A percentile compares a stretch with the other conserved stretches of the same genome.
These are phyloP conservation scores for Monosporascus cannonballus DNA, from an alignment of 2,329 filamentous ascomycete species.

Conservation along the genomic window DNA sequence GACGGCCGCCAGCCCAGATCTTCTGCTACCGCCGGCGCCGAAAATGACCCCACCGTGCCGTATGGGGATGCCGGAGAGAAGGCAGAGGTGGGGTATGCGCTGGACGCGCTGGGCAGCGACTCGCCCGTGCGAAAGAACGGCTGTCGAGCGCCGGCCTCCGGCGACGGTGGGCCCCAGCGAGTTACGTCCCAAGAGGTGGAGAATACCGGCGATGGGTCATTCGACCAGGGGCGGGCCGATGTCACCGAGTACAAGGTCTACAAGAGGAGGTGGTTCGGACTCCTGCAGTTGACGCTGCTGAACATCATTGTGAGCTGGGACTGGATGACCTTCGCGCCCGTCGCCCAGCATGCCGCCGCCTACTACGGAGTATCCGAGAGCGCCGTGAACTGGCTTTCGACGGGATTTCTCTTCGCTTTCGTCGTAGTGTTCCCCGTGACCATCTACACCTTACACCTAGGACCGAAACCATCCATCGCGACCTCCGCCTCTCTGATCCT, in stretches of 20 bases:
- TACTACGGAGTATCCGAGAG: conserved; percentile 73
- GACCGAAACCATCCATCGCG: conserved; percentile 73
- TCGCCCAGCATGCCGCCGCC: conserved; percentile 64
- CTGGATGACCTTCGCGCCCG: conserved; percentile 91
- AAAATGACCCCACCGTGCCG: neutral
- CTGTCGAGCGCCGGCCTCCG: conserved; percentile 16
- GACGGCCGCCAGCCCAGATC: neutral
- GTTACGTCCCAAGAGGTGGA: conserved; percentile 6
- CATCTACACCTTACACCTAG: conserved; percentile 73
- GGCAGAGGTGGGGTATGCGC: conserved; percentile 15
- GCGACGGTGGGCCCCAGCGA: conserved; percentile 6
- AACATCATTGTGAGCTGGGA: conserved; percentile 96
- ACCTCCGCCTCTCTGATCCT: conserved; percentile 67
- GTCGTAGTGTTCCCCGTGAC: conserved; percentile 63
- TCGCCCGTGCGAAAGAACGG: conserved; percentile 11
- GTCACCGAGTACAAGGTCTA: conserved; percentile 42
- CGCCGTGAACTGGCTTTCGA: conserved; percentile 89
- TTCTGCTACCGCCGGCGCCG: neutral
- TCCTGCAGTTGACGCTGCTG: conserved; percentile 75
- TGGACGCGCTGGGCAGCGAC: conserved; percentile 10
- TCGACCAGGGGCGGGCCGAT: conserved; percentile 10
- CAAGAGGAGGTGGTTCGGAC: conserved; percentile 82
- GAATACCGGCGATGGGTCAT: conserved; percentile 2
- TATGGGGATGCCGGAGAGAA: conserved; percentile 9
- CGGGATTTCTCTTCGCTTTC: conserved; percentile 81